Conservation (phyloP, 1,284 basidiomycete species). For the Fomitopsis schrenkii region DNA sequence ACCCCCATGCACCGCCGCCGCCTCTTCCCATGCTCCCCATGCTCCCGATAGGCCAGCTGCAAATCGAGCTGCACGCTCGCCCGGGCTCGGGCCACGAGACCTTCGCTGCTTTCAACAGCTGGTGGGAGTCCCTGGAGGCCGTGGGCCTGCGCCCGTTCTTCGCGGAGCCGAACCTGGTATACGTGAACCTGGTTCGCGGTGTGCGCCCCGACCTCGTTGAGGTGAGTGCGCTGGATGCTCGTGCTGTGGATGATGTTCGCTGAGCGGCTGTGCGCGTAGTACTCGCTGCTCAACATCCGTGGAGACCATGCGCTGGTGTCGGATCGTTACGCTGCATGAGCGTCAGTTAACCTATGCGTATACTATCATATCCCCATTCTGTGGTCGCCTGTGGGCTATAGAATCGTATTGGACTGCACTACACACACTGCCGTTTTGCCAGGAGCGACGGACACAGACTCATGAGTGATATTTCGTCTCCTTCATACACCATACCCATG, state of each 20-base stretch:
- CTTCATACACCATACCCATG: background rate
- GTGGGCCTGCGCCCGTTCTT: conserved; percentile 24
- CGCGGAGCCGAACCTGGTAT: conserved; percentile 33
- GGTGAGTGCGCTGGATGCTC: conserved; percentile 16
- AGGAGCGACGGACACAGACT: background rate
- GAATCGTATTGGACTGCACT: background rate
- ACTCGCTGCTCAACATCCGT: background rate
- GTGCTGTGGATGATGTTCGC: background rate
- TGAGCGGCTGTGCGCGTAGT: background rate
- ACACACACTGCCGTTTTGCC: background rate
- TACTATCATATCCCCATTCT: background rate
- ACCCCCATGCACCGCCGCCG: conserved; percentile 7
- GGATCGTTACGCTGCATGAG: background rate
- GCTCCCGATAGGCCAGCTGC: conserved; percentile 34
- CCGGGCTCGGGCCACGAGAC: conserved; percentile 10
- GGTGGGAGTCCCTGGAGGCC: conserved; percentile 24
- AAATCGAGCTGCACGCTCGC: conserved; percentile 36
- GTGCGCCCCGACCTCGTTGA: conserved; percentile 31
- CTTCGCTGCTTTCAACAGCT: conserved; percentile 32
- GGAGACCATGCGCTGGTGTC: background rate
- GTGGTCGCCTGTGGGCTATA: background rate
- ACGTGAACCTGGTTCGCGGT: conserved; percentile 31
- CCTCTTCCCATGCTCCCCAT: background rate
- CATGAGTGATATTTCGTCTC: background rate
- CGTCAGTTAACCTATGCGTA: background rate